Conservation (phyloP, 1,284 basidiomycete genomes). For the Puccinia horiana region DNA sequence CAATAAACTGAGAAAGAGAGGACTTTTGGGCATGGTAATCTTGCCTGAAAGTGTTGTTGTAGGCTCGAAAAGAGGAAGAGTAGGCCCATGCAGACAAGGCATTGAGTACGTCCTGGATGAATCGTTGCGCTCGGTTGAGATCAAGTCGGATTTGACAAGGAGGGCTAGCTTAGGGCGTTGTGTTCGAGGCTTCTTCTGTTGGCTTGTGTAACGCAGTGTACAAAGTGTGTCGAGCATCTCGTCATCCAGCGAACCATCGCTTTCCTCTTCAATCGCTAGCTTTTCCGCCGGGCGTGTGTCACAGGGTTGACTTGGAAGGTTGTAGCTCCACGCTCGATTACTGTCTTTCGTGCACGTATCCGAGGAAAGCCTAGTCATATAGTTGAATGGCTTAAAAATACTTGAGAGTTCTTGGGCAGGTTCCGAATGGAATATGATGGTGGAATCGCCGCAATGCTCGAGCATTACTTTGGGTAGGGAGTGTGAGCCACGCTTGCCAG, state of each 20-base stretch:
- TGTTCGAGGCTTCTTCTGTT: neutral
- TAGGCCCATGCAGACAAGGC: neutral
- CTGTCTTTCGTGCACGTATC: neutral
- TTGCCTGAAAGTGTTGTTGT: neutral
- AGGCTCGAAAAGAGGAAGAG: neutral
- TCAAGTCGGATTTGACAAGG: neutral
- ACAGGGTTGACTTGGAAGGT: neutral
- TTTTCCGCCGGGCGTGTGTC: neutral
- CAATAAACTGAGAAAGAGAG: neutral
- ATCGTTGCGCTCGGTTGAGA: neutral
- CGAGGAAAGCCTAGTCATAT: neutral
- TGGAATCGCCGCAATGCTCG: neutral
- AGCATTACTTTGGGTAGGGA: neutral
- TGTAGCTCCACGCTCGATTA: neutral
- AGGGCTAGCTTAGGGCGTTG: neutral
- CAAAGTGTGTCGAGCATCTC: conserved; percentile 17
- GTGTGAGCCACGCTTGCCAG: neutral
- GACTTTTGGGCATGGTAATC: neutral
- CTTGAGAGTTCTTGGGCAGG: neutral
- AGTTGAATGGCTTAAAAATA: neutral
- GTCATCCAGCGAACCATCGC: neutral
- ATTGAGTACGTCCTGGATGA: neutral
- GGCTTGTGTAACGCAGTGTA: neutral
- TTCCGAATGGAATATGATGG: neutral
- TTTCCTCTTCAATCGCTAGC: neutral